Evolutionary conservation across 306 rosid species (phyloP).

Genomic region (Vicia villosa): DNA sequence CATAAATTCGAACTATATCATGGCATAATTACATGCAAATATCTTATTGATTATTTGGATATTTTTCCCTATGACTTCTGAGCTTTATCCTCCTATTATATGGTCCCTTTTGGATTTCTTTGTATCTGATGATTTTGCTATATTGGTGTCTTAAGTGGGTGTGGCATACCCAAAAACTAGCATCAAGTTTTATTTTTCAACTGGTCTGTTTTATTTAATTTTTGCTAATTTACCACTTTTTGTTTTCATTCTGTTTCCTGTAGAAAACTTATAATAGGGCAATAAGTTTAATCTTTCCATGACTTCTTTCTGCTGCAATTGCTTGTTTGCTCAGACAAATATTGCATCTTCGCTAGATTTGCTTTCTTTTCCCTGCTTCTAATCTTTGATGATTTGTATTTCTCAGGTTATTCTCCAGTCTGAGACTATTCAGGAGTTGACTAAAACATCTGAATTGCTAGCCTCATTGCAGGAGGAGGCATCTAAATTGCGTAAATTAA

Average conservation of each 20-base stretch:
- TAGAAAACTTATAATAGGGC: no score
- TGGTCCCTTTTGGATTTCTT: not conserved
- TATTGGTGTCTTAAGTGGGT: not conserved
- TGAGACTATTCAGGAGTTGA: slow-evolving; percentile 92
- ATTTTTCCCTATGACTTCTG: no score
- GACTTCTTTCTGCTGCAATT: slow-evolving; percentile 10
- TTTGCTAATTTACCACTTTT: not conserved
- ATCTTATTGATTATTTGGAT: no score
- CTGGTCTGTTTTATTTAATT: not conserved
- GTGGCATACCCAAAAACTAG: no score
- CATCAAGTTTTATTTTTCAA: not conserved
- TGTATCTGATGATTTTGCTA: not conserved
- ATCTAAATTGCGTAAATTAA: slow-evolving; percentile 61
- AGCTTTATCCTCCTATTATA: not conserved
- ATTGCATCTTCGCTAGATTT: not conserved
- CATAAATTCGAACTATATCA: not conserved
- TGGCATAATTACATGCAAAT: no score
- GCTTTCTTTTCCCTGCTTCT: not conserved
- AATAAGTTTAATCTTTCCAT: not conserved
- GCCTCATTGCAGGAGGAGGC: slow-evolving; percentile 73
- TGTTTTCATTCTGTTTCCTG: not conserved
- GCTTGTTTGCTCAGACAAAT: not conserved
- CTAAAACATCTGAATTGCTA: slow-evolving; percentile 78
- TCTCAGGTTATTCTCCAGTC: slow-evolving; percentile 91
- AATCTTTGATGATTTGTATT: slow-evolving; percentile 24